Percentiles rank a stretch among this genome's conserved stretches.
Evolutionary conservation across 768 basidiomycete species (phyloP).

Genomic region (Pleurotus sapidus): DNA sequence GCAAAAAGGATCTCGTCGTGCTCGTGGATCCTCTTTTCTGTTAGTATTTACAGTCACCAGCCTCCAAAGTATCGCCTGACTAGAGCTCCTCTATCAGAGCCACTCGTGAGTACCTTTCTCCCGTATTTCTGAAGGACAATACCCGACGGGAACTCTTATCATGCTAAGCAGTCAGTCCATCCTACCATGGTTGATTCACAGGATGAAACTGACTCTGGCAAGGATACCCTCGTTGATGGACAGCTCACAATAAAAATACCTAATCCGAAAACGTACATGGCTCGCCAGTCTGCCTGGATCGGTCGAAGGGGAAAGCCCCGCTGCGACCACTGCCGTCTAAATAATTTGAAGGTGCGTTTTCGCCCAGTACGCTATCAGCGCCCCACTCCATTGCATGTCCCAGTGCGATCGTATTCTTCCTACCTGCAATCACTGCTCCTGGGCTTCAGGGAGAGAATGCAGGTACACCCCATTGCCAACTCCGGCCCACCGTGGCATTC

Average conservation of each 20-base stretch:
- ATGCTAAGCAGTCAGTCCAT: no score
- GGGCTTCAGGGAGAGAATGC: constrained; percentile 62
- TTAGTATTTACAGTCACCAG: no score
- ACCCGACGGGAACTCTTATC: no score
- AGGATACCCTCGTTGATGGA: constrained; percentile 42
- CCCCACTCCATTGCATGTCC: constrained; percentile 10
- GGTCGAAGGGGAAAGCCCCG: constrained; percentile 73
- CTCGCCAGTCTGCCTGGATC: constrained; percentile 71
- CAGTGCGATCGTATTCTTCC: constrained; percentile 73
- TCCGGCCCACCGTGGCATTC: constrained; percentile 73
- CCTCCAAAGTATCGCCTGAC: no score
- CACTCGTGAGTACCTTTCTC: constrained; percentile 2
- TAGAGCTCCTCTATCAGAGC: not conserved
- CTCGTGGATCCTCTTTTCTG: no score
- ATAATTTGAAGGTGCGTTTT: constrained; percentile 64
- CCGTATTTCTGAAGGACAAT: no score
- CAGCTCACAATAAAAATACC: constrained; percentile 66
- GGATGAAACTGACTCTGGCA: constrained; percentile 34
- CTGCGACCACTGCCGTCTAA: constrained; percentile 69
- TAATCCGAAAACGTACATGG: constrained; percentile 64
- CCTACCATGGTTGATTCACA: constrained; percentile 17
- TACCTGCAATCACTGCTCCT: constrained; percentile 69
- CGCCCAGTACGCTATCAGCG: constrained; percentile 3
- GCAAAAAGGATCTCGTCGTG: no score
- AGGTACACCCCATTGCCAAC: constrained; percentile 73